phyloP scores from a whole-genome alignment of 805 yeast species.

The Candida silvatica region DNA sequence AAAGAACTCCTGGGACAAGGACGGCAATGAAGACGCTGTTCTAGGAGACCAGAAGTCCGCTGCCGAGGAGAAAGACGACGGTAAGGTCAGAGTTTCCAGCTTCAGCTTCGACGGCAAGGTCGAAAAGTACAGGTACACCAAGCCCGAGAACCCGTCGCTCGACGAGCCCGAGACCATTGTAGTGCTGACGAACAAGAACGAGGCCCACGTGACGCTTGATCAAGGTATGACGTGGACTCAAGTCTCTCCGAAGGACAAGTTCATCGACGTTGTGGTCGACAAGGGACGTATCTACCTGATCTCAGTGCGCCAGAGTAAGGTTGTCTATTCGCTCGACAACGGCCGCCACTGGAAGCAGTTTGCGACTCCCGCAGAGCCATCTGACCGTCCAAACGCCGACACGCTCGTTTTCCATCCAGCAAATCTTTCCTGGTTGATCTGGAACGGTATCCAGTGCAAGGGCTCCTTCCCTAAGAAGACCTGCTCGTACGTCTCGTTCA shows the following conservation, averaged over 20 bases:
- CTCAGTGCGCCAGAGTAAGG: slow-evolving; percentile 32
- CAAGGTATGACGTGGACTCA: slow-evolving; percentile 51
- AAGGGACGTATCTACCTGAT: slow-evolving; percentile 46
- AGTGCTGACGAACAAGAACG: slow-evolving; percentile 43
- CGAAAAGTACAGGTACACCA: slow-evolving; percentile 50
- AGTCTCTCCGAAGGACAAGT: slow-evolving; percentile 35
- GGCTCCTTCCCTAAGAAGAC: slow-evolving; percentile 25
- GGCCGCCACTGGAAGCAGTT: slow-evolving; percentile 50
- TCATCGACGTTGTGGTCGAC: slow-evolving; percentile 42
- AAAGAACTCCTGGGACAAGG: no score
- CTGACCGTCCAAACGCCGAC: slow-evolving; percentile 30
- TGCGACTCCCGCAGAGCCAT: slow-evolving; percentile 38
- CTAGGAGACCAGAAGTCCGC: slow-evolving; percentile 30
- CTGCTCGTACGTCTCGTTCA: slow-evolving; percentile 52
- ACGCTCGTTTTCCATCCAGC: slow-evolving; percentile 60
- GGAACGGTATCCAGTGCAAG: slow-evolving; percentile 59
- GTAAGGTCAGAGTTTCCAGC: slow-evolving; percentile 32
- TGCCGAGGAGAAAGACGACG: no score
- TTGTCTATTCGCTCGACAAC: slow-evolving; percentile 59
- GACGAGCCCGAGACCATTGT: slow-evolving; percentile 55
- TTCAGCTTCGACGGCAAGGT: slow-evolving; percentile 48
- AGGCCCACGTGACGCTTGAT: slow-evolving; percentile 60
- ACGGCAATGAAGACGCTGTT: slow-evolving; percentile 23
- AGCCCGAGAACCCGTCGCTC: slow-evolving; percentile 33
- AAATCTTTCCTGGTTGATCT: slow-evolving; percentile 53